Base-by-base conservation (phyloP, 2,329 filamentous ascomycete genomes). In the Incumbomyces delicatus region DNA sequence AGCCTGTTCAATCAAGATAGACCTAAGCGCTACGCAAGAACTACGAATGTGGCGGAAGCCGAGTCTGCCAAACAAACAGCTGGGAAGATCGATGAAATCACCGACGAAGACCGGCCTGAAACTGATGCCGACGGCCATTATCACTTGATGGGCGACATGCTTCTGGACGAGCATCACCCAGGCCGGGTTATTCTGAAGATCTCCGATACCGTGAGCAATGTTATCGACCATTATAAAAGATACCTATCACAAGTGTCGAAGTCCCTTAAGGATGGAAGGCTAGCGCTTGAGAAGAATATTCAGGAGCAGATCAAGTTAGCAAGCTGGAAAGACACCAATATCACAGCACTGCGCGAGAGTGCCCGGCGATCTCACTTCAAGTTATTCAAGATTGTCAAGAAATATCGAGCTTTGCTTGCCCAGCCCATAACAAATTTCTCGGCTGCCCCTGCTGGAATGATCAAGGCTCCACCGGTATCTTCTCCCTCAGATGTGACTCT, bases 291-390 rank as follows among this genome's bases (percentile, higher is more conserved):
- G 63, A 95, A 88, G 65, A 81, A 87, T 48, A 87, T 96, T 75
- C 90, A 85, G 61, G 86, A 96, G 56, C 81, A 95, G n/a, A 76
- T 98, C 13, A 79, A 94, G 44, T 71, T 98, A 57, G 88, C 89
- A 6, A 95, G 88, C 64, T 98, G 94, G 94, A 95, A 94, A 63
- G 92, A 98, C 57, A 95, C 87, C 17, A 98, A 96, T 59, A 94
- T 98, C 51, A 83, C 83, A 40, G 86, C 87, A 1, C 70, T 98
- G 13, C 79, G 83, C 54, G 88, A 95, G 60, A 96, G 90, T 63
- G 88, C 92, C 1, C 83, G 84, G 57, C 83, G 83, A 50, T 95
- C 89, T 16, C 92, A 98, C 61, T 80, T 84, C 58, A 95, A 95
- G 64, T 76, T 98, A 1, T 95, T 95, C 69, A 86, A 86, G 57